Percentiles rank a stretch among this genome's conserved stretches.
These are phyloP conservation scores for Colletotrichum liriopes DNA, from an alignment of 2,329 filamentous ascomycete genomes.

Conservation along the genomic window DNA sequence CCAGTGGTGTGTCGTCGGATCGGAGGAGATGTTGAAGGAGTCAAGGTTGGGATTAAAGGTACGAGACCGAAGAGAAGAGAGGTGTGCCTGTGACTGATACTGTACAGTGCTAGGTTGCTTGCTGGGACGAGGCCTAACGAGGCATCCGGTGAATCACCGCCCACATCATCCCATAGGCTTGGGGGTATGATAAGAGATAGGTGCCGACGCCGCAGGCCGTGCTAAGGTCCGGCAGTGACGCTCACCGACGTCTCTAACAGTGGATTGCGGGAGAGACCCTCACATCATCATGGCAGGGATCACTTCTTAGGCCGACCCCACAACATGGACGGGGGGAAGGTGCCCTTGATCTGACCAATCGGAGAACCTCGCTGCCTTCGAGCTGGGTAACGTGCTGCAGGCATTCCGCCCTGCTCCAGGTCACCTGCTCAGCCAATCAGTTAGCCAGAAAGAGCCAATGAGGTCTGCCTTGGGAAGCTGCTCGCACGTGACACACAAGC, in stretches of 20 bases:
- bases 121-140: constrained; percentile 39
- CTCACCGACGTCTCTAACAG: constrained; percentile 36
- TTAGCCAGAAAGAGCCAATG: background rate
- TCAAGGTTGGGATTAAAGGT: constrained; percentile 24
- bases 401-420: constrained; percentile 35
- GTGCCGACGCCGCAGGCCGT: constrained; percentile 23
- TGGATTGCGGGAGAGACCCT: constrained; percentile 42
- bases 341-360: constrained; percentile 13
- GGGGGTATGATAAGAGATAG: constrained; percentile 42
- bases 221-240: constrained; percentile 17
- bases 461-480: background rate
- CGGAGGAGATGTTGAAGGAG: constrained; percentile 36
- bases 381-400: constrained; percentile 30
- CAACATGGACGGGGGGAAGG: constrained; percentile 21
- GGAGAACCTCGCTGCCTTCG: constrained; percentile 29
- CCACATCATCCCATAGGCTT: constrained; percentile 39
- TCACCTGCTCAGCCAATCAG: constrained; percentile 32
- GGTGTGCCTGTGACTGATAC: constrained; percentile 38
- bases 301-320: constrained; percentile 10
- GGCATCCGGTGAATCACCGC: constrained; percentile 39
- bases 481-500: constrained; percentile 2
- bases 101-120: constrained; percentile 41
- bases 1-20: constrained; percentile 32
- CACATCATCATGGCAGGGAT: constrained; percentile 42
- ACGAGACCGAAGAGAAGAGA: constrained; percentile 34